Conservation (phyloP, 108 stramenopile genomes). For the Cyclotella baltica region DNA sequence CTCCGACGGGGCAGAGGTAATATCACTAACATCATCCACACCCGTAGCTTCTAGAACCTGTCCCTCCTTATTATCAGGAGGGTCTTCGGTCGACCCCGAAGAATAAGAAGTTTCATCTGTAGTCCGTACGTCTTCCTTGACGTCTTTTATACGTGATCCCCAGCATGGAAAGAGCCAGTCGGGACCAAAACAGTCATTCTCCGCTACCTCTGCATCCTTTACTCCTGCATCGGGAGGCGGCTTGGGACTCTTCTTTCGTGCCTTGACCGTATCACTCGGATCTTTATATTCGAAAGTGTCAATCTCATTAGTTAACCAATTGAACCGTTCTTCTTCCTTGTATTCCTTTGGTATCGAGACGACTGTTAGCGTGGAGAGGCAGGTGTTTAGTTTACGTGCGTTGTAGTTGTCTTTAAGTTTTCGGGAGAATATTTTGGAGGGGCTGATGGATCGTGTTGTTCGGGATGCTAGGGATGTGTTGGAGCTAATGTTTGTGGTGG, state of each 20-base stretch:
- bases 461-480: background rate
- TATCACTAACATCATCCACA: slow-evolving; percentile 12
- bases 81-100: background rate
- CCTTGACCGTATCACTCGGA: background rate
- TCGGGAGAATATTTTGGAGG: background rate
- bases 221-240: background rate
- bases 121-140: no score
- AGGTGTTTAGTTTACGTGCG: background rate
- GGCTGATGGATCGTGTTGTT: background rate
- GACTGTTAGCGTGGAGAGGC: background rate
- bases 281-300: slow-evolving; percentile 7
- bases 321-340: background rate
- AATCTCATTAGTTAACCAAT: slow-evolving; percentile 10
- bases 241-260: background rate
- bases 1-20: background rate
- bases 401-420: background rate
- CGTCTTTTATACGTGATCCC: background rate
- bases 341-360: slow-evolving; percentile 12
- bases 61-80: background rate
- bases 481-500: background rate
- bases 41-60: background rate
- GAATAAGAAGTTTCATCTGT: background rate
- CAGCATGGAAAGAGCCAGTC: slow-evolving; percentile 11
- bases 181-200: background rate
- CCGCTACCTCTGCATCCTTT: background rate